A percentile compares a stretch with the other conserved stretches of the same genome.
Evolutionary conservation across 2,329 filamentous ascomycete genomes (phyloP).

Genomic region (Scedosporium apiospermum): DNA sequence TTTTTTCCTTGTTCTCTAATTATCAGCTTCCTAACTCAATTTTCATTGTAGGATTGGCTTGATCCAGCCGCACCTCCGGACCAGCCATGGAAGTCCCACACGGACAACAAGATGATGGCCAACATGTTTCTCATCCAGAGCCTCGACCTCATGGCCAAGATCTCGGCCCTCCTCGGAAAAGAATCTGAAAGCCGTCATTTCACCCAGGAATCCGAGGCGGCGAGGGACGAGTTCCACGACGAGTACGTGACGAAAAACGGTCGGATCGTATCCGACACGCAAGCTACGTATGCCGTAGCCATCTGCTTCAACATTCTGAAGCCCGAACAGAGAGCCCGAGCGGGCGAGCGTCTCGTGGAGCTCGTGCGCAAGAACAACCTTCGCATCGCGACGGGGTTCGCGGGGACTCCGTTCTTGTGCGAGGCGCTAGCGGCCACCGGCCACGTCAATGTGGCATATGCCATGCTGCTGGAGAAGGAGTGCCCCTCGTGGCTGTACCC

Average conservation of each 20-base stretch:
- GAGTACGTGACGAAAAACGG: constrained; percentile 21
- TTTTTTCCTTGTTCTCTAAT: background rate
- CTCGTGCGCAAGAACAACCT: constrained; percentile 23
- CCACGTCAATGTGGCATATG: constrained; percentile 17
- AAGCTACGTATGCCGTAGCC: no score
- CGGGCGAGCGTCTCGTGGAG: constrained; percentile 13
- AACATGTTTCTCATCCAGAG: constrained; percentile 37
- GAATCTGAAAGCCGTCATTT: constrained; percentile 16
- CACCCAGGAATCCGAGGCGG: constrained; percentile 9
- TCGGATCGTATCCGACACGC: constrained; percentile 19
- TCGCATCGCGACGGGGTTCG: constrained; percentile 31
- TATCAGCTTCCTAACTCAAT: background rate
- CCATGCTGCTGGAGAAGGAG: constrained; percentile 24
- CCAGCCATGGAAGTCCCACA: constrained; percentile 27
- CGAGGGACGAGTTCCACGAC: constrained; percentile 19
- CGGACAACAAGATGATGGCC: constrained; percentile 29
- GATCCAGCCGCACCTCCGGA: constrained; percentile 34
- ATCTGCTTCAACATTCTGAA: no score
- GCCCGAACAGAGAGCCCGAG: no score
- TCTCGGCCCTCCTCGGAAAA: constrained; percentile 22
- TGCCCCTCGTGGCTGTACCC: constrained; percentile 29
- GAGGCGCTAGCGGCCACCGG: constrained; percentile 15
- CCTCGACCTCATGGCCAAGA: constrained; percentile 24
- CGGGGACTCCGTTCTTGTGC: constrained; percentile 29
- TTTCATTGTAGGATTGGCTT: constrained; percentile 30